These are phyloP conservation scores for Ministeria vibrans DNA, from an alignment of 78 protist species.

Conservation along the genomic window DNA sequence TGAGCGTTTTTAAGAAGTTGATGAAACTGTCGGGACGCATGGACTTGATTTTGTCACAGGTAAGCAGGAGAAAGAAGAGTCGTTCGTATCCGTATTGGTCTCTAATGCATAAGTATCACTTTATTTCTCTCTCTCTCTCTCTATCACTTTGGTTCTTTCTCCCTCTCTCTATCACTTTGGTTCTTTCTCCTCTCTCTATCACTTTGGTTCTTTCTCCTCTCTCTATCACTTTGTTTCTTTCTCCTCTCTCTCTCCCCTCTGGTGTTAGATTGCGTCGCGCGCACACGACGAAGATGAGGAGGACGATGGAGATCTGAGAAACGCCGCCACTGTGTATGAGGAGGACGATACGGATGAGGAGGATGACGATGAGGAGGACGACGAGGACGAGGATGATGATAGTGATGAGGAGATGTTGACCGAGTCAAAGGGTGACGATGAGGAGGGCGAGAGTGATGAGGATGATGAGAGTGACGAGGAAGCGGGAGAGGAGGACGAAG, in stretches of 20 bases:
- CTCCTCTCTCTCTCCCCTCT: background rate
- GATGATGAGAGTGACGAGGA: background rate
- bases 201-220: background rate
- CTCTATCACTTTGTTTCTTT: background rate
- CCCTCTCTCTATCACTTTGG: too few relatives aligned
- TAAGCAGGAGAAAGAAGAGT: background rate
- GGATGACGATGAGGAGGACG: background rate
- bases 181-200: too few relatives aligned
- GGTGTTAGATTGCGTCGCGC: background rate
- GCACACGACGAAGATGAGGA: background rate
- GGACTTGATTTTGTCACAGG: constrained; percentile 28
- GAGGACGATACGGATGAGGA: constrained; percentile 14
- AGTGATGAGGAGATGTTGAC: background rate
- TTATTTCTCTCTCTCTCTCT: too few relatives aligned
- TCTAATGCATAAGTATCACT: background rate
- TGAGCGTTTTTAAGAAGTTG: constrained; percentile 24
- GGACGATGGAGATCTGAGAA: background rate
- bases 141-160: too few relatives aligned
- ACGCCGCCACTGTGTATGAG: background rate
- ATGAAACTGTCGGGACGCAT: constrained; percentile 18
- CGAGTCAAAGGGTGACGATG: background rate
- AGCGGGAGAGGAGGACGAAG: background rate
- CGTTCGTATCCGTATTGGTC: too few relatives aligned
- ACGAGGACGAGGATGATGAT: background rate
- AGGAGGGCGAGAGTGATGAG: background rate